These are phyloP conservation scores for Lactarius evosmus DNA, from an alignment of 768 basidiomycete genomes.

Conservation along the genomic window DNA sequence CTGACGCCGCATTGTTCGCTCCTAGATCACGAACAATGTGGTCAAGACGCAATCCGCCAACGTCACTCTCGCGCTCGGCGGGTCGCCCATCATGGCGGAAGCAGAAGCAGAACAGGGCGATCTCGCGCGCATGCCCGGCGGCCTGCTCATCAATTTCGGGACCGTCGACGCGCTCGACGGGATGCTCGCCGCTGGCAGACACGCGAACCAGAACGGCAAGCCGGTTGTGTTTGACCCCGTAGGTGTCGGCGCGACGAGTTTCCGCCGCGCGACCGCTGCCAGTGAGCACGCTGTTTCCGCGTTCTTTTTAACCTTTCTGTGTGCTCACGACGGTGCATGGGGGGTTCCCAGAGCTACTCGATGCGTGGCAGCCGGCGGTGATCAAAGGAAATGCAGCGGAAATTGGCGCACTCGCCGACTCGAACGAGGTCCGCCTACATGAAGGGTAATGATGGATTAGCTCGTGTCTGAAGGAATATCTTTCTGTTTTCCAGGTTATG, in stretches of 20 bases:
- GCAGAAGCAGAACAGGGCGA: slow-evolving; percentile 80
- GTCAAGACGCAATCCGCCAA: slow-evolving; percentile 90
- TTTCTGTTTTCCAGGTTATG: slow-evolving; percentile 48
- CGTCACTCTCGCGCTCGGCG: slow-evolving; percentile 80
- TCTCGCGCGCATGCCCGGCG: slow-evolving; percentile 59
- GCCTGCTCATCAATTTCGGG: slow-evolving; percentile 84
- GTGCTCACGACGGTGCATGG: neutral
- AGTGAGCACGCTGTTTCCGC: slow-evolving; percentile 37
- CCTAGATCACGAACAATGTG: slow-evolving; percentile 84
- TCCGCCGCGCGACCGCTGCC: slow-evolving; percentile 58
- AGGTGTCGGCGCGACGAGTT: slow-evolving; percentile 78
- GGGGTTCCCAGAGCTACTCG: slow-evolving; percentile 52
- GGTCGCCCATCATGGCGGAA: slow-evolving; percentile 93
- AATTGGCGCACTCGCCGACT: slow-evolving; percentile 74
- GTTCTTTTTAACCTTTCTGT: neutral
- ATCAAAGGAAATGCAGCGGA: slow-evolving; percentile 96
- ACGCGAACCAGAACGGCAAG: slow-evolving; percentile 65
- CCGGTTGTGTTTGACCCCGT: slow-evolving; percentile 91
- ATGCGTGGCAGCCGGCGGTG: slow-evolving; percentile 79
- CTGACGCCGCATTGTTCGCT: slow-evolving; percentile 6
- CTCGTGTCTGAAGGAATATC: neutral
- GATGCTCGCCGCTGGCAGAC: slow-evolving; percentile 69
- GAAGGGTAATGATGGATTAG: neutral
- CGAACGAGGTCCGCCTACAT: slow-evolving; percentile 56
- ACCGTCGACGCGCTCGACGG: slow-evolving; percentile 67